These are phyloP conservation scores for Raffaelea albimanens DNA, from an alignment of 2,329 filamentous ascomycete species.

Conservation along the genomic window DNA sequence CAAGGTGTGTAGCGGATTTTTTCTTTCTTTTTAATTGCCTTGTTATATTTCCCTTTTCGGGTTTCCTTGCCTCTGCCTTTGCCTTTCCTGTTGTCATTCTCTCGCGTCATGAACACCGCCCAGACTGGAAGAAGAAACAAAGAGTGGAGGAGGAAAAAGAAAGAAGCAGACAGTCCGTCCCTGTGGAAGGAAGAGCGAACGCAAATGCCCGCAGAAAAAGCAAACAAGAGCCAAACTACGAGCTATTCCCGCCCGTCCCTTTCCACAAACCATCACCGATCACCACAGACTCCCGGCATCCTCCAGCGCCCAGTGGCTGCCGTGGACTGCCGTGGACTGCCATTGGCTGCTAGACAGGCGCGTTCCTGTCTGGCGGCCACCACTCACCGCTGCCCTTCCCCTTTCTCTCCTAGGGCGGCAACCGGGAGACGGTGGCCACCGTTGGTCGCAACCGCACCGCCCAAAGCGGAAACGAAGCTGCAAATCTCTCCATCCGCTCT, in stretches of 20 bases:
- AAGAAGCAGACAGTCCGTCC: background rate
- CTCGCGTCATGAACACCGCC: background rate
- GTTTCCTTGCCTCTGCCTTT: background rate
- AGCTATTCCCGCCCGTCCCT: background rate
- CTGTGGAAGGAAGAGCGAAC: background rate
- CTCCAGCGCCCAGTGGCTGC: too few relatives aligned
- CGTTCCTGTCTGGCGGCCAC: background rate
- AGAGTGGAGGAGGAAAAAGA: background rate
- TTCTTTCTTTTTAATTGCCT: background rate
- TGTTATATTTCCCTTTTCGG: background rate
- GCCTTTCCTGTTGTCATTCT: background rate
- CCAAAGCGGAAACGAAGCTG: background rate
- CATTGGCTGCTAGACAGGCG: background rate
- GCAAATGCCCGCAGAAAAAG: background rate
- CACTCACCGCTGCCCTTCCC: background rate
- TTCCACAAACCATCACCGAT: background rate
- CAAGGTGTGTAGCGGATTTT: constrained; percentile 30
- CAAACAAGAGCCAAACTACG: background rate
- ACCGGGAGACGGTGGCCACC: constrained; percentile 1
- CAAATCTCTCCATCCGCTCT: too few relatives aligned
- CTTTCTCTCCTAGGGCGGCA: constrained; percentile 5
- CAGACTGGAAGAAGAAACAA: background rate
- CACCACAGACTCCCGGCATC: too few relatives aligned
- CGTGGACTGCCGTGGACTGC: too few relatives aligned
- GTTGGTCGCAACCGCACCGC: background rate